A percentile compares a stretch with the other conserved stretches of the same genome.
phyloP scores from a whole-genome alignment of 176 grass and related monocot species.

The Alloteropsis semialata region DNA sequence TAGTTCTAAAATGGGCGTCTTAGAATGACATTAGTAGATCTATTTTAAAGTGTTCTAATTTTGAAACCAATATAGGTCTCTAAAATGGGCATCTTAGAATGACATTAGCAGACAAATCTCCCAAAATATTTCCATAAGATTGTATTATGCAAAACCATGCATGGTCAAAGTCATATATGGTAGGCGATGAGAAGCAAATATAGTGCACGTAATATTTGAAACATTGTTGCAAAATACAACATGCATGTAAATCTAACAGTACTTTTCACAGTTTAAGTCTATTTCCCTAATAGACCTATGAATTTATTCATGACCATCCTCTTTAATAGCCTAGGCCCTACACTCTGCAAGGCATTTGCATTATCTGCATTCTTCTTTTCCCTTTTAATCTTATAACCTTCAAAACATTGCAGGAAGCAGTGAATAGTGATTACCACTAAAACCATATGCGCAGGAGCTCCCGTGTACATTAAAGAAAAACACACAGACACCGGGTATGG shows the following conservation, averaged over 20 bases:
- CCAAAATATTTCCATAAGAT: not conserved
- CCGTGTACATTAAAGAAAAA: conserved; percentile 10
- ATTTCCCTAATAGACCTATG: not conserved
- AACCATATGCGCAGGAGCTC: not conserved
- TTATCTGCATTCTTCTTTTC: not conserved
- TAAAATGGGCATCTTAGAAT: not conserved
- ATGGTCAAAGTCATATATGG: not conserved
- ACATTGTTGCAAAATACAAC: not conserved
- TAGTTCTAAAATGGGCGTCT: not conserved
- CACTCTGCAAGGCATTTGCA: not conserved
- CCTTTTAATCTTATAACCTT: not conserved
- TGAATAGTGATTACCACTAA: not conserved
- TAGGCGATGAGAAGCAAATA: conserved; percentile 1
- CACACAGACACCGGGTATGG: not conserved
- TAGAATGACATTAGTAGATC: conserved; percentile 7
- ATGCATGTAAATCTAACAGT: not conserved
- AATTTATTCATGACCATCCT: not conserved
- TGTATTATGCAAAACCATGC: not conserved
- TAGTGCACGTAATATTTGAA: not conserved
- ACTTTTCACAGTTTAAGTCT: not conserved
- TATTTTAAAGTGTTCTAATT: not conserved
- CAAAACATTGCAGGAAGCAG: conserved; percentile 8
- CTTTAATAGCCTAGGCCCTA: not conserved
- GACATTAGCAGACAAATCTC: conserved; percentile 1
- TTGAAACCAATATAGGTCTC: conserved; percentile 25